Percentiles rank a stretch among this genome's conserved stretches.
These are phyloP conservation scores for Pulveroboletus sp. DNA, from an alignment of 768 basidiomycete species.

Conservation along the genomic window DNA sequence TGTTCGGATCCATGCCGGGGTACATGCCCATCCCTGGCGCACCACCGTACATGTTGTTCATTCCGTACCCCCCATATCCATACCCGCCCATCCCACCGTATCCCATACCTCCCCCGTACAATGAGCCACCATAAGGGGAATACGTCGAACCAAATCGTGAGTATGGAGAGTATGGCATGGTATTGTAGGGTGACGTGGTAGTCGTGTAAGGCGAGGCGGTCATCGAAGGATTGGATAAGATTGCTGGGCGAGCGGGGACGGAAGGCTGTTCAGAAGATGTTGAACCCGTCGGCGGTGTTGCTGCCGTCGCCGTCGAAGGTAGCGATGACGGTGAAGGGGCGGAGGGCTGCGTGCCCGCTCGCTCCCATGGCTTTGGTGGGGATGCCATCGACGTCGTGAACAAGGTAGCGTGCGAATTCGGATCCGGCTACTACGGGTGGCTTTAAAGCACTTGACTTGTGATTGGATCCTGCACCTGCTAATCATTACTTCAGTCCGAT, in stretches of 20 bases:
- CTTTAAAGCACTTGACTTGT: neutral
- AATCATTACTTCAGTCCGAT: too few relatives aligned
- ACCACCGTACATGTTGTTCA: slow-evolving; percentile 46
- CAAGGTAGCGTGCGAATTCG: slow-evolving; percentile 17
- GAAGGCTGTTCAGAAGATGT: slow-evolving; percentile 37
- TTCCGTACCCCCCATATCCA: slow-evolving; percentile 46
- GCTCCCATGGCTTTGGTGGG: slow-evolving; percentile 91
- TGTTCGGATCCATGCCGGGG: slow-evolving; percentile 45
- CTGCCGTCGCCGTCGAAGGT: slow-evolving; percentile 18
- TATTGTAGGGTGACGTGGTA: slow-evolving; percentile 40
- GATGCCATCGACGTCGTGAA: slow-evolving; percentile 58
- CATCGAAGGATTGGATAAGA: slow-evolving; percentile 41
- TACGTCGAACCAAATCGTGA: slow-evolving; percentile 35
- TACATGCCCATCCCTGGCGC: slow-evolving; percentile 38
- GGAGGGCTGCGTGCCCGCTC: slow-evolving; percentile 40
- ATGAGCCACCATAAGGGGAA: slow-evolving; percentile 31
- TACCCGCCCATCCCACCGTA: slow-evolving; percentile 47
- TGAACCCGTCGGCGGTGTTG: slow-evolving; percentile 19
- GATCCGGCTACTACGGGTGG: neutral
- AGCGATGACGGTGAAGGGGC: slow-evolving; percentile 25
- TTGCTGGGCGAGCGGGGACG: slow-evolving; percentile 63
- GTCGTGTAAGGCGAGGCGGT: slow-evolving; percentile 24
- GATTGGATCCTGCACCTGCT: too few relatives aligned
- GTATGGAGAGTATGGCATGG: slow-evolving; percentile 48
- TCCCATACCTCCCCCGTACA: slow-evolving; percentile 32